These are phyloP conservation scores for Aspergillus leporis DNA, from an alignment of 495 filamentous ascomycete genomes.

Conservation along the genomic window DNA sequence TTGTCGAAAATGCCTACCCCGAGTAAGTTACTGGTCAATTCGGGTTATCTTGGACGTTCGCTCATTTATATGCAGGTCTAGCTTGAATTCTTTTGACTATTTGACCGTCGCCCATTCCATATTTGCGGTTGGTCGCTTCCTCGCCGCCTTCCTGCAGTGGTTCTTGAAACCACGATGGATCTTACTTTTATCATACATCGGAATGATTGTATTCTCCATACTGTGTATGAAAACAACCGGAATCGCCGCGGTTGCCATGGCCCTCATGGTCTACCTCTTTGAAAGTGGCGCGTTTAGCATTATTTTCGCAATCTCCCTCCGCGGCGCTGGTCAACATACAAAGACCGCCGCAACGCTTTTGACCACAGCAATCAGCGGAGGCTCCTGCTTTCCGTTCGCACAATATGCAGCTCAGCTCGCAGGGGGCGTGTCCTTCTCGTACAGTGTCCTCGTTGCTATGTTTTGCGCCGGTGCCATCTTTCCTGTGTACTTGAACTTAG, in stretches of 20 bases:
- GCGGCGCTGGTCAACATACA: slow-evolving; percentile 60
- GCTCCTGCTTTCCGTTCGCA: slow-evolving; percentile 56
- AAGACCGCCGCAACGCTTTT: slow-evolving; percentile 57
- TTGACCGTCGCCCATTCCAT: slow-evolving; percentile 57
- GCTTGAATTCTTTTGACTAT: slow-evolving; percentile 41
- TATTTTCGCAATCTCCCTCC: slow-evolving; percentile 60
- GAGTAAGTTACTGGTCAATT: slow-evolving; percentile 35
- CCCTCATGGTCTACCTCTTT: slow-evolving; percentile 60
- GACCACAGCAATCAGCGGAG: slow-evolving; percentile 58
- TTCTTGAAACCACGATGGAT: slow-evolving; percentile 64
- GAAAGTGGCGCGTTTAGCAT: slow-evolving; percentile 63
- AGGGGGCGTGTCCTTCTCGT: slow-evolving; percentile 48
- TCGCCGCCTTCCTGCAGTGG: slow-evolving; percentile 54
- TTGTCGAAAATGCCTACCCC: slow-evolving; percentile 38
- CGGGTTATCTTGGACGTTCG: neutral
- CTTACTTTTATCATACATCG: slow-evolving; percentile 56
- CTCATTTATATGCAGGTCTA: slow-evolving; percentile 14
- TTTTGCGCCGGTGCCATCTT: slow-evolving; percentile 58
- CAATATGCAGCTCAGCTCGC: slow-evolving; percentile 45
- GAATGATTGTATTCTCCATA: slow-evolving; percentile 54
- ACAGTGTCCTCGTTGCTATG: slow-evolving; percentile 57
- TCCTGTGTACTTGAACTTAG: slow-evolving; percentile 59
- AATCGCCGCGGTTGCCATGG: slow-evolving; percentile 46
- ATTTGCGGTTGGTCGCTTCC: slow-evolving; percentile 64
- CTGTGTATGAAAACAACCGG: slow-evolving; percentile 56